Evolutionary conservation across 805 yeast species (phyloP), one percentile per base, ranked within the genome.

Genomic region (Monosporozyma servazzii): DNA sequence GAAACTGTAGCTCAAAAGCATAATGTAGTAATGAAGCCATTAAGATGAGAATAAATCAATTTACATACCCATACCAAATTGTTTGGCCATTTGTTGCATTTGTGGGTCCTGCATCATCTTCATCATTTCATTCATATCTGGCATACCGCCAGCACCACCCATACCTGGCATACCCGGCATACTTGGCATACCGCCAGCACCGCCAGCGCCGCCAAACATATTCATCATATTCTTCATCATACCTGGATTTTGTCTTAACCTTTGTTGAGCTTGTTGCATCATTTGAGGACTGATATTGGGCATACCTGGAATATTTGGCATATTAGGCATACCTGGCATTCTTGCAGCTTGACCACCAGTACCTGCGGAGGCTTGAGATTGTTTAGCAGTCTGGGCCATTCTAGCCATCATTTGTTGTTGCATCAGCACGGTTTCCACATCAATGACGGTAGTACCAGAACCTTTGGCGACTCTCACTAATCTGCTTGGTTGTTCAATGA

Each of bases 381-480:
- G 75, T 57, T 71, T 72, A 41, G 81, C 79, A 58, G 78, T 80
- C 66, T 84, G 84, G 2, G 96, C 96, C 93, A 91, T 87, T 49
- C 82, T 76, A 0, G 95, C 88, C 96, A 93, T 89, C 84, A 88
- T 86, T 67, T 86, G 80, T 67, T 87, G 96, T 71, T 93, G 98
- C 71, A 82, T 85, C 55, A 91, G 73, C 31, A 91, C 87, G 78
- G 89, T 88, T 67, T 91, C 97, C 29, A 91, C 96, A 58, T 91
- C 98, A 6, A 88, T 80, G 0, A 86, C 96, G 2, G 93, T 73
- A 23, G 96, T 88, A 21, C 98, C 99, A 2, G 96, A 83, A 8
- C 99, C 99, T 57, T 87, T 77, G 0, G 98, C 98, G 5, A 91
- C 91, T 60, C 99, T 77, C 4, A 89, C 79, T 48, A 91, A 80